Evolutionary conservation across 192 early-diverging fungal species (phyloP), one percentile per base, ranked within the genome.

Genomic region (Diversispora eburnea): DNA sequence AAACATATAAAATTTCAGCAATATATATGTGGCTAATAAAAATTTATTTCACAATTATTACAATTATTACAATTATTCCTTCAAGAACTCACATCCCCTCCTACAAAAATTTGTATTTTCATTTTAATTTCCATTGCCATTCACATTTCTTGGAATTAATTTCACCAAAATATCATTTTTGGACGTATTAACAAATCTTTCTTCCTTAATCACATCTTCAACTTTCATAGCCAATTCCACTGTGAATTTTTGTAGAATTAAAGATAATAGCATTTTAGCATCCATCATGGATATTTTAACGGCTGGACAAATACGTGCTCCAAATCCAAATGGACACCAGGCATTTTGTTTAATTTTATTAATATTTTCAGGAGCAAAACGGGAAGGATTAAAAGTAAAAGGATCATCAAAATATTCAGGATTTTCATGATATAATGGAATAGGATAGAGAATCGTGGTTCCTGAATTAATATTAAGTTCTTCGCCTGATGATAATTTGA

Each of bases 101-200:
- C n/a, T n/a, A n/a, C n/a, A n/a, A n/a, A n/a, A n/a, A n/a, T n/a
- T n/a, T n/a, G n/a, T n/a, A 33, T 33, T 33, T 33, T 33, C 25
- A 33, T 33, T 33, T 33, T 33, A 33, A 33, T 33, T 33, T 33
- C 0, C 0, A 33, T 33, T 33, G 0, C 25, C 25, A 33, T 33
- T 33, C 25, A 33, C 25, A 33, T 33, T 12, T 51, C 64, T 67
- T 25, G 64, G 20, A 25, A 22, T 46, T 0, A 68, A 33, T 68
- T 54, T 68, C 5, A 68, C 33, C 5, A 54, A 8, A 41, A 68
- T 46, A 68, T 68, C 67, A 68, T 68, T 54, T 48, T 68, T 68
- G 22, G 67, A 20, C 48, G 52, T 52, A 20, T 33, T 12, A 39
- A 52, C 67, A 15, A 68, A 68, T 39, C 67, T 68, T 51, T 68